phyloP scores from a whole-genome alignment of 768 basidiomycete species.

The Bullera alba region DNA sequence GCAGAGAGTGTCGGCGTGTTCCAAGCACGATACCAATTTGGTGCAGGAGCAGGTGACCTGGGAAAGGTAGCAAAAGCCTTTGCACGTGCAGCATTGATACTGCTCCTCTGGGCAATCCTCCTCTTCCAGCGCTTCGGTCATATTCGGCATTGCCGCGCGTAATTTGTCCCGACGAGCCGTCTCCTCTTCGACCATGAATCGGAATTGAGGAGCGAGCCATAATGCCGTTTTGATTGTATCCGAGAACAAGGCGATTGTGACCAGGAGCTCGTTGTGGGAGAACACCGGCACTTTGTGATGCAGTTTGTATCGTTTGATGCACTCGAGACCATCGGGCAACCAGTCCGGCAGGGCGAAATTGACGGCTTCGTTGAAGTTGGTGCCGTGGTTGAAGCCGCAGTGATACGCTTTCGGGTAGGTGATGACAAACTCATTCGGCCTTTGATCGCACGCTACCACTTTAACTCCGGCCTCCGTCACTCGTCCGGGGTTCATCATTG shows the following conservation, averaged over 20 bases:
- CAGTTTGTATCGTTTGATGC: conserved; percentile 80
- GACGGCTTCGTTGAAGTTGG: conserved; percentile 98
- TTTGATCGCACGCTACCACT: conserved; percentile 89
- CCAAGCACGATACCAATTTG: conserved; percentile 68
- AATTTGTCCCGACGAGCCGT: conserved; percentile 60
- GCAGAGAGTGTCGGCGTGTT: conserved; percentile 75
- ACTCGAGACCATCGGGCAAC: conserved; percentile 77
- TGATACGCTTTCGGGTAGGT: conserved; percentile 98
- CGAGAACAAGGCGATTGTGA: conserved; percentile 96
- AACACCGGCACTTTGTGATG: conserved; percentile 92
- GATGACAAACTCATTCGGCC: conserved; percentile 94
- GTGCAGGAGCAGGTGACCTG: conserved; percentile 80
- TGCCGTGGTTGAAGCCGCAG: conserved; percentile 94
- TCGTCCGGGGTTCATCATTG: conserved; percentile 89
- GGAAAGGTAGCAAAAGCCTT: conserved; percentile 88
- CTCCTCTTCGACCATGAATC: conserved; percentile 73
- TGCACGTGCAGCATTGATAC: conserved; percentile 90
- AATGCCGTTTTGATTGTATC: conserved; percentile 83
- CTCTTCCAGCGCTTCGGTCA: conserved; percentile 65
- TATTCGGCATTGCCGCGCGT: conserved; percentile 51
- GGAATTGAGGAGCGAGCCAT: conserved; percentile 57
- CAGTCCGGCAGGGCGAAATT: conserved; percentile 97
- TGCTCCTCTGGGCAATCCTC: conserved; percentile 85
- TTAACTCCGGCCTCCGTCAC: conserved; percentile 80
- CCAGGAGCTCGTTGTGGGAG: conserved; percentile 91